phyloP scores from a whole-genome alignment of 257 asterid species.

The Rehmannia glutinosa region DNA sequence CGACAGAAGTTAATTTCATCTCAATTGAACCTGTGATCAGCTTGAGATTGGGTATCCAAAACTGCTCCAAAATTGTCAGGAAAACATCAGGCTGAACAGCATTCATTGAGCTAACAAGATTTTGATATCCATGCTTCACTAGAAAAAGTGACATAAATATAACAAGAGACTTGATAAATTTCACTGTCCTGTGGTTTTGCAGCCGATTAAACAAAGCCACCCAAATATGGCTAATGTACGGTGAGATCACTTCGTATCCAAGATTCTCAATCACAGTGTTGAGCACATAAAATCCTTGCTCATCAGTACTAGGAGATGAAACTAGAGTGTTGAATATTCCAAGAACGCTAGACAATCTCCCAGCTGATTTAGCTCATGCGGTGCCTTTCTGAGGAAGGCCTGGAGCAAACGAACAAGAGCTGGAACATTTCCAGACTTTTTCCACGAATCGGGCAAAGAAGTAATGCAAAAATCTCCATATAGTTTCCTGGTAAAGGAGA shows the following conservation, averaged over 20 bases:
- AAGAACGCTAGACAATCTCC: too few species aligned
- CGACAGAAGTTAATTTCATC: slow-evolving; percentile 58
- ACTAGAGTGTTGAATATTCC: too few species aligned
- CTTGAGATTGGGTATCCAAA: slow-evolving; percentile 62
- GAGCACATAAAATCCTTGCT: too few species aligned
- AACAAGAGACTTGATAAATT: slow-evolving; percentile 47
- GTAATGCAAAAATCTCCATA: slow-evolving; percentile 46
- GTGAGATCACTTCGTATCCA: too few species aligned
- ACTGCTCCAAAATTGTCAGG: slow-evolving; percentile 46
- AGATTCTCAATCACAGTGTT: too few species aligned
- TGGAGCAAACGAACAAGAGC: slow-evolving; percentile 53
- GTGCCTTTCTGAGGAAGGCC: too few species aligned
- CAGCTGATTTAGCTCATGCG: too few species aligned
- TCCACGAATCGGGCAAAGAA: slow-evolving; percentile 57
- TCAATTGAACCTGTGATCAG: slow-evolving; percentile 47
- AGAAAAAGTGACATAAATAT: slow-evolving; percentile 56
- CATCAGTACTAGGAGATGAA: too few species aligned
- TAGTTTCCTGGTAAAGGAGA: slow-evolving; percentile 45
- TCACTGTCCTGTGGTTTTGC: slow-evolving; percentile 35
- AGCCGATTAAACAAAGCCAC: slow-evolving; percentile 43
- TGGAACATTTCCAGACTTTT: slow-evolving; percentile 53
- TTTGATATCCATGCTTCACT: slow-evolving; percentile 47
- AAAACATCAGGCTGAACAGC: slow-evolving; percentile 50
- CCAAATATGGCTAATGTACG: slow-evolving; percentile 64
- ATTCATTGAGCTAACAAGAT: slow-evolving; percentile 53